Percentiles rank a stretch among this genome's conserved stretches.
These are phyloP conservation scores for Mortierella antarctica DNA, from an alignment of 192 early-diverging fungal species.

Conservation along the genomic window DNA sequence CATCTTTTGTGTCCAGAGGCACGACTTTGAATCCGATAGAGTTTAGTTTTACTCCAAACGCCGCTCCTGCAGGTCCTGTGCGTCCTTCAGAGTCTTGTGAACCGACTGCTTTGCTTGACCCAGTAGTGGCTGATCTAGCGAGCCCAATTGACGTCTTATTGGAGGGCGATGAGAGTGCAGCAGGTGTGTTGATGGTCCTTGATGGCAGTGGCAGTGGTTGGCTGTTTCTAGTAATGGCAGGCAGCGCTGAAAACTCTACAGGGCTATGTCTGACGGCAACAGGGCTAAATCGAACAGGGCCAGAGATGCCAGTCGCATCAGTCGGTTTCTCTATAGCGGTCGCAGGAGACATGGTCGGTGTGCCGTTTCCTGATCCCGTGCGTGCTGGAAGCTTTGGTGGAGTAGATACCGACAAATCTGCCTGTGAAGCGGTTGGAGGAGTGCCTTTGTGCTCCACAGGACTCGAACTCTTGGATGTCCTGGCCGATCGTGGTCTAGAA, in stretches of 20 bases:
- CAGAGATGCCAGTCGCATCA: background rate
- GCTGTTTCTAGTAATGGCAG: slow-evolving; percentile 27
- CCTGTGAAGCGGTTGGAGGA: background rate
- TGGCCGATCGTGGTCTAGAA: slow-evolving; percentile 55
- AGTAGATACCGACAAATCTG: background rate
- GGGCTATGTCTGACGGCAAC: background rate
- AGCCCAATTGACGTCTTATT: background rate
- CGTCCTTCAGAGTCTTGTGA: background rate
- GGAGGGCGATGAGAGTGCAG: background rate
- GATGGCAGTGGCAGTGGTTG: slow-evolving; percentile 43
- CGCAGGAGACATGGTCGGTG: background rate
- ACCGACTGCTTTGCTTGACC: background rate
- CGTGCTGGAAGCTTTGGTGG: slow-evolving; percentile 32
- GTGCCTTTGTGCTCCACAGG: background rate
- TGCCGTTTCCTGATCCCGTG: background rate
- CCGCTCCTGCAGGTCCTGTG: background rate
- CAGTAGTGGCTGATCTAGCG: slow-evolving; percentile 1
- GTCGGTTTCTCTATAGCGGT: background rate
- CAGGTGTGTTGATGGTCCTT: background rate
- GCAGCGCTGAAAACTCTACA: slow-evolving; percentile 7
- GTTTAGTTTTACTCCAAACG: slow-evolving; percentile 39
- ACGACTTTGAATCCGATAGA: slow-evolving; percentile 13
- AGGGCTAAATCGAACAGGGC: slow-evolving; percentile 38
- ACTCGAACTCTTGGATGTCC: slow-evolving; percentile 34
- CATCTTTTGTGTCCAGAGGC: background rate